These are phyloP conservation scores for Saturnispora gosingensis DNA, from an alignment of 805 yeast genomes.

Conservation along the genomic window DNA sequence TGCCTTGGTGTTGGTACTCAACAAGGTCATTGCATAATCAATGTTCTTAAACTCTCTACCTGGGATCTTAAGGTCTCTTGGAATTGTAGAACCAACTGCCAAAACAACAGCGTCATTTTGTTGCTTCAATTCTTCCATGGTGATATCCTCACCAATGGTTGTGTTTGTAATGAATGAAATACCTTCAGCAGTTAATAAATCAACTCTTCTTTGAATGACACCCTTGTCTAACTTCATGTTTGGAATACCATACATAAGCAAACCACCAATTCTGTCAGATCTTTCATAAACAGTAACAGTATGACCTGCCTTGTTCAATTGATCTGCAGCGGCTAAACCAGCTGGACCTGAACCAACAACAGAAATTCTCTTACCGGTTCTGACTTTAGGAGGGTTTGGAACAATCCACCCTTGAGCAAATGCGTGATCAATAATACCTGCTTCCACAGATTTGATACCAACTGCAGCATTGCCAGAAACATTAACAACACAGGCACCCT, in stretches of 20 bases:
- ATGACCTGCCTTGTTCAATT: conserved; percentile 94
- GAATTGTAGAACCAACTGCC: conserved; percentile 93
- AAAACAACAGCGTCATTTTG: conserved; percentile 75
- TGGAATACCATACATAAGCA: conserved; percentile 98
- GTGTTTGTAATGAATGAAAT: conserved; percentile 66
- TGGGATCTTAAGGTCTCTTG: conserved; percentile 89
- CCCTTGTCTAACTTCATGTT: conserved; percentile 95
- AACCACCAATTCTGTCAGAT: conserved; percentile 92
- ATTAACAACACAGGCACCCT: conserved; percentile 82
- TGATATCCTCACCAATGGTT: conserved; percentile 76
- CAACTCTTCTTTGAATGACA: conserved; percentile 87
- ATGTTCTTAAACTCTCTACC: conserved; percentile 88
- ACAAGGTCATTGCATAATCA: conserved; percentile 89
- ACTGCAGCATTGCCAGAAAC: conserved; percentile 92
- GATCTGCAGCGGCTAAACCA: conserved; percentile 95
- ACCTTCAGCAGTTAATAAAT: conserved; percentile 85
- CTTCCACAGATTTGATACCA: conserved; percentile 91
- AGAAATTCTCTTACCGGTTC: conserved; percentile 83
- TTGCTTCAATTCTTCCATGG: conserved; percentile 57
- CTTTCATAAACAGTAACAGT: conserved; percentile 86
- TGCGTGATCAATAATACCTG: conserved; percentile 93
- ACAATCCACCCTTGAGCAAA: conserved; percentile 95
- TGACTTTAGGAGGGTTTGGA: conserved; percentile 65
- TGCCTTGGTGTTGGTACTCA: conserved; percentile 84
- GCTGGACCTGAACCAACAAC: conserved; percentile 96